Evolutionary conservation across 2,329 filamentous ascomycete genomes (phyloP).

Genomic region (Colletotrichum sp.): DNA sequence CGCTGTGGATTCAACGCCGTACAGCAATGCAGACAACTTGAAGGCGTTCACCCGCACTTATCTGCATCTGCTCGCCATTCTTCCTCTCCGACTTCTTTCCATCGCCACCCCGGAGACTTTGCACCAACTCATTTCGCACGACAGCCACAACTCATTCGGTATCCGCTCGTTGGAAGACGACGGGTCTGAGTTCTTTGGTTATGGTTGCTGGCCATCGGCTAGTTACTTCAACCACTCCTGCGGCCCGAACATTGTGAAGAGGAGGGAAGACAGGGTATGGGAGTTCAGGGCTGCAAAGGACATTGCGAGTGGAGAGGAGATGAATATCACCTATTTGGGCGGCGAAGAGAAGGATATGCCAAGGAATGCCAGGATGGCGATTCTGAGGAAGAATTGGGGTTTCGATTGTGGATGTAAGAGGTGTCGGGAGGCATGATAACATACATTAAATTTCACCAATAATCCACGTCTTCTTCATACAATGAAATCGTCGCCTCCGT

Average conservation of each 20-base stretch:
- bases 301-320: not conserved
- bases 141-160: slow-evolving; percentile 14
- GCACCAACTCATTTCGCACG: slow-evolving; percentile 1
- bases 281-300: not conserved
- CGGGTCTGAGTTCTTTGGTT: slow-evolving; percentile 17
- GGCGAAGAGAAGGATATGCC: not conserved
- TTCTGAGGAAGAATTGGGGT: slow-evolving; percentile 11
- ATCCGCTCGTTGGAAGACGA: slow-evolving; percentile 18
- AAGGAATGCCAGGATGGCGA: not conserved
- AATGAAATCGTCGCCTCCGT: not conserved
- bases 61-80: slow-evolving; percentile 15
- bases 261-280: slow-evolving; percentile 6
- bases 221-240: slow-evolving; percentile 20
- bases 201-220: slow-evolving; percentile 12
- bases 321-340: slow-evolving; percentile 14
- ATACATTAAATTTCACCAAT: not conserved
- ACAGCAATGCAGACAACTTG: slow-evolving; percentile 1
- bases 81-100: not conserved
- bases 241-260: slow-evolving; percentile 1
- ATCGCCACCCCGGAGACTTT: slow-evolving; percentile 4
- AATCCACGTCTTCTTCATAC: not conserved
- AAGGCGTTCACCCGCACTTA: not conserved
- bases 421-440: not conserved
- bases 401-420: slow-evolving; percentile 12
- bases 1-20: slow-evolving; percentile 5